Conservation (phyloP, 176 grass and related monocot species). For the Zizania latifolia region DNA sequence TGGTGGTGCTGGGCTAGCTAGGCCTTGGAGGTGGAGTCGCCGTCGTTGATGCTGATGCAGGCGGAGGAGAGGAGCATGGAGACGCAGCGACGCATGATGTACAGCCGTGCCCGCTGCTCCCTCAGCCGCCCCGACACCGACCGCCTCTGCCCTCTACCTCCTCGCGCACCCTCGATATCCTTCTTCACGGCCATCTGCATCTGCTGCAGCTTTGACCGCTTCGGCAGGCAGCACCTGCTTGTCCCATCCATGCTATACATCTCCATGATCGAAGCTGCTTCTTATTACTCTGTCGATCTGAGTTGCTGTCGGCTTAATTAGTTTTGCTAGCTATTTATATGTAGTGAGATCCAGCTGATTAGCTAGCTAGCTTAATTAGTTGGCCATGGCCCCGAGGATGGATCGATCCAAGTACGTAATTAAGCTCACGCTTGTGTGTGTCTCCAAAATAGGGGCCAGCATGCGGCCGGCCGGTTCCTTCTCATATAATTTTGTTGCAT, state of each 20-base stretch:
- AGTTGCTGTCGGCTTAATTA: neutral
- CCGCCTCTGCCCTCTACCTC: neutral
- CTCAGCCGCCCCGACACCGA: constrained; percentile 15
- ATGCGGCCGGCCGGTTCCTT: neutral
- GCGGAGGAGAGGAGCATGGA: constrained; percentile 48
- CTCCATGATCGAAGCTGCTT: neutral
- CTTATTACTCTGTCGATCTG: neutral
- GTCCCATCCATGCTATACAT: neutral
- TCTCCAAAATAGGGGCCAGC: neutral
- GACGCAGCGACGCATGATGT: constrained; percentile 60
- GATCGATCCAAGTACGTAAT: neutral
- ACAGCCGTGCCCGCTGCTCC: constrained; percentile 49
- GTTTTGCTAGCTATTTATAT: neutral
- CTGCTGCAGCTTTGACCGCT: neutral
- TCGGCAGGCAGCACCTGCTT: neutral
- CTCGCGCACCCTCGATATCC: constrained; percentile 3
- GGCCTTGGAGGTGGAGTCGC: no score
- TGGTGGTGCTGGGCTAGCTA: no score
- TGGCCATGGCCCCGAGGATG: no score
- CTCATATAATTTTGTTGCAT: neutral
- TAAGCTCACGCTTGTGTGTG: neutral
- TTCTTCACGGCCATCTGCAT: constrained; percentile 9
- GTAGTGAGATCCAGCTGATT: neutral
- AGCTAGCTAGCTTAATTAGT: no score
- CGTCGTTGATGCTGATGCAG: neutral